phyloP scores from a whole-genome alignment of 2,329 filamentous ascomycete genomes.

The Trichoderma brevicompactum region DNA sequence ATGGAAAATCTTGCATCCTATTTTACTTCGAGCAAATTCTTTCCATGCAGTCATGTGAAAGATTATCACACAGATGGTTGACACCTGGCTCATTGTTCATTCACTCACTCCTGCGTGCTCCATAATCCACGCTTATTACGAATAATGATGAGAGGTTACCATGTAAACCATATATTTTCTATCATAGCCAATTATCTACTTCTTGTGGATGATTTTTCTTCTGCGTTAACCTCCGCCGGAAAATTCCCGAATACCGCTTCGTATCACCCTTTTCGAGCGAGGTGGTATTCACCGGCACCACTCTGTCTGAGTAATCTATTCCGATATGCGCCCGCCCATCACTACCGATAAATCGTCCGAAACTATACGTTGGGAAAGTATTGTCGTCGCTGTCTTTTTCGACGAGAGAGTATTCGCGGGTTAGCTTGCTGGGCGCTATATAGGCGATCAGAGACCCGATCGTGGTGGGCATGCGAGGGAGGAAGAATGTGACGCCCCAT shows the following conservation, averaged over 20 bases:
- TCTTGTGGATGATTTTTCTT: not conserved
- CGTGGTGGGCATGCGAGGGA: slow-evolving; percentile 57
- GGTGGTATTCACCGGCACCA: slow-evolving; percentile 3
- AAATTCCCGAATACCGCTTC: not conserved
- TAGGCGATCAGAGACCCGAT: slow-evolving; percentile 54
- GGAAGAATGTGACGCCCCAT: slow-evolving; percentile 45
- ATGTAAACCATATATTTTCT: not conserved
- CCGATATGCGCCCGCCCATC: not conserved
- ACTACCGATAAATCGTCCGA: slow-evolving; percentile 53
- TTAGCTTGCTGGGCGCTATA: slow-evolving; percentile 49
- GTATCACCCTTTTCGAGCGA: not conserved
- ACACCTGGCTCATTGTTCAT: too few relatives aligned
- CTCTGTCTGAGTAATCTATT: not conserved
- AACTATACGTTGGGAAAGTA: slow-evolving; percentile 46
- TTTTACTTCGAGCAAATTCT: too few relatives aligned
- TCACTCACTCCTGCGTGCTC: too few relatives aligned
- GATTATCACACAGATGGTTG: too few relatives aligned
- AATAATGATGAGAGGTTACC: too few relatives aligned
- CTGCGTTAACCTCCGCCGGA: not conserved
- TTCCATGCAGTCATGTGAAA: too few relatives aligned
- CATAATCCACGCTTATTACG: too few relatives aligned
- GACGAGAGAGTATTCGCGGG: slow-evolving; percentile 38
- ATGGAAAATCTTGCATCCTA: too few relatives aligned
- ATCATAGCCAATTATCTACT: slow-evolving; percentile 2
- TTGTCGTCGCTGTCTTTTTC: not conserved